Percentiles rank a stretch among this genome's conserved stretches.
Conservation (phyloP, 1,284 basidiomycete species). For the Omphalotus olearius region DNA sequence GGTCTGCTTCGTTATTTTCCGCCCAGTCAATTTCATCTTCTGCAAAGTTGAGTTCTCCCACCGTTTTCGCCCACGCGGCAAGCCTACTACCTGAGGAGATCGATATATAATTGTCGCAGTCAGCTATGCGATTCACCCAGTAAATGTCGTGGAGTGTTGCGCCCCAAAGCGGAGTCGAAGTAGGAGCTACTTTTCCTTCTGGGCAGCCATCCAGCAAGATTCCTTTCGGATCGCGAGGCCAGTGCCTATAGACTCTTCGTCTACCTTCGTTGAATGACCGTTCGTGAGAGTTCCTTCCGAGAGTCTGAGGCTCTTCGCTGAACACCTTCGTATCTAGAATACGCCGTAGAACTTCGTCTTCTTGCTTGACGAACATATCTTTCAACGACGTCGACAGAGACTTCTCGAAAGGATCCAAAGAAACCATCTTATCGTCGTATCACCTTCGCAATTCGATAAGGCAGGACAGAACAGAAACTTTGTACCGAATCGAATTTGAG, state of each 20-base stretch:
- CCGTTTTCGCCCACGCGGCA: slow-evolving; percentile 6
- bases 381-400: neutral
- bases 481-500: too few species aligned
- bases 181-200: slow-evolving; percentile 8
- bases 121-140: slow-evolving; percentile 7
- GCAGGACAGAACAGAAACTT: too few species aligned
- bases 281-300: neutral
- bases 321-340: neutral
- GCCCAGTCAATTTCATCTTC: slow-evolving; percentile 14
- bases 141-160: slow-evolving; percentile 15
- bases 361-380: neutral
- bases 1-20: slow-evolving; percentile 10
- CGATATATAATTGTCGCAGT: neutral
- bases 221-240: slow-evolving; percentile 18
- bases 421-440: too few species aligned
- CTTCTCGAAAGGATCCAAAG: slow-evolving; percentile 1
- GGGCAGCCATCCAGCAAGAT: neutral
- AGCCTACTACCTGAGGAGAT: slow-evolving; percentile 13
- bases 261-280: neutral
- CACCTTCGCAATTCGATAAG: too few species aligned
- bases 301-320: neutral
- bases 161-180: slow-evolving; percentile 12
- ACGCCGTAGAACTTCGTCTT: neutral
- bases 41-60: slow-evolving; percentile 13
- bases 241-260: slow-evolving; percentile 12